A percentile compares a stretch with the other conserved stretches of the same genome.
Conservation (phyloP, 306 rosid species). For the Malus domestica region DNA sequence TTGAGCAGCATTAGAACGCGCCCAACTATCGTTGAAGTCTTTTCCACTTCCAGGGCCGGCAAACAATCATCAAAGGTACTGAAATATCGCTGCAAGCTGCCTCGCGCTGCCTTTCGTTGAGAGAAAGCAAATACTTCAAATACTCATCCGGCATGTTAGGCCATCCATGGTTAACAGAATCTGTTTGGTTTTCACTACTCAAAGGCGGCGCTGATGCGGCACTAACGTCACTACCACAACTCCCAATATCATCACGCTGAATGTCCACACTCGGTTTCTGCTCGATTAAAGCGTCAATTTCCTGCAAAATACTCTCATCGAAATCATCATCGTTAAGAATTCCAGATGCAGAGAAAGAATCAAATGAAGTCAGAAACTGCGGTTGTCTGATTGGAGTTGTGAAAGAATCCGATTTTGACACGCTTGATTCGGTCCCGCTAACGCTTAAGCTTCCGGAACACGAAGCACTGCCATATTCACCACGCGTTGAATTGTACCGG, state of each 20-base stretch:
- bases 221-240: slow-evolving; percentile 11
- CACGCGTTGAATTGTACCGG: slow-evolving; percentile 6
- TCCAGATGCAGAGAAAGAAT: slow-evolving; percentile 26
- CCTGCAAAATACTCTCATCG: slow-evolving; percentile 56
- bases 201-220: slow-evolving; percentile 5
- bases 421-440: not conserved
- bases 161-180: not conserved
- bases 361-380: slow-evolving; percentile 15
- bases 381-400: slow-evolving; percentile 43
- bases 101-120: slow-evolving; percentile 80
- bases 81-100: slow-evolving; percentile 82
- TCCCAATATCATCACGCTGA: slow-evolving; percentile 16
- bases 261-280: slow-evolving; percentile 28
- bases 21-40: too few species aligned
- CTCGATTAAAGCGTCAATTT: slow-evolving; percentile 57
- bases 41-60: too few species aligned
- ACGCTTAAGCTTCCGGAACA: not conserved
- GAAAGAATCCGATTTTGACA: slow-evolving; percentile 23
- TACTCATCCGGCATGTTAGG: slow-evolving; percentile 65
- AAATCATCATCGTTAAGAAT: slow-evolving; percentile 53
- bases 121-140: slow-evolving; percentile 47
- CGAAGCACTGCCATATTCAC: not conserved
- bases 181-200: not conserved
- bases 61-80: slow-evolving; percentile 70
- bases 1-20: slow-evolving; percentile 79